Evolutionary conservation across 2,329 filamentous ascomycete species (phyloP).

Genomic region (Aspergillus hortae): DNA sequence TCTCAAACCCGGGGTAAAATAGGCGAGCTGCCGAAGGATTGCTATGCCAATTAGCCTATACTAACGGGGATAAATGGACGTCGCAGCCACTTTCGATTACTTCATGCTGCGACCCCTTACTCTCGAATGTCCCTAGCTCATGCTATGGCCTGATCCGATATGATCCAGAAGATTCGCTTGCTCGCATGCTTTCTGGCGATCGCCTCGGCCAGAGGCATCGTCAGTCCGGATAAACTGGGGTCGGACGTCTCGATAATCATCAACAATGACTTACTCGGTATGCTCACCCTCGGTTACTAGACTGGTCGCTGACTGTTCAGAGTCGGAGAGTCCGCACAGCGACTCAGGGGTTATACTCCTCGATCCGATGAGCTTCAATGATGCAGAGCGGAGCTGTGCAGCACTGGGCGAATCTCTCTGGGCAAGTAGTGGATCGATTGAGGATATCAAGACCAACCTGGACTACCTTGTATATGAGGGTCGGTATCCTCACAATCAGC

Average conservation of each 20-base stretch:
- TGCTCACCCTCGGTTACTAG: neutral
- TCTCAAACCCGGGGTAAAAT: too few relatives aligned
- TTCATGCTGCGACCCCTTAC: neutral
- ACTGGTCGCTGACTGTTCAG: neutral
- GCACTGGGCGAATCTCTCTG: neutral
- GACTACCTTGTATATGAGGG: neutral
- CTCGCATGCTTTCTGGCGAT: neutral
- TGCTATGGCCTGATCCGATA: neutral
- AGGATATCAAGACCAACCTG: neutral
- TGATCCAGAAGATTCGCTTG: neutral
- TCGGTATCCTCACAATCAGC: neutral
- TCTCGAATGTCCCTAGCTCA: too few relatives aligned
- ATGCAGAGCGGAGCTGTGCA: neutral
- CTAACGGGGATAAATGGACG: too few relatives aligned
- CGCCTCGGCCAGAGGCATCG: neutral
- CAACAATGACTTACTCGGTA: slow-evolving; percentile 4
- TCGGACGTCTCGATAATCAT: neutral
- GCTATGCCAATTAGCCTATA: too few relatives aligned
- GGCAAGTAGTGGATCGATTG: neutral
- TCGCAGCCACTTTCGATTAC: neutral
- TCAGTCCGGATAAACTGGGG: neutral
- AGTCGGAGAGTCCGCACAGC: neutral
- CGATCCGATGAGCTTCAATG: neutral
- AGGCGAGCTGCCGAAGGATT: too few relatives aligned
- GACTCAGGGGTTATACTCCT: neutral